phyloP scores from a whole-genome alignment of 2,329 filamentous ascomycete genomes.

The Alternaria longipes region DNA sequence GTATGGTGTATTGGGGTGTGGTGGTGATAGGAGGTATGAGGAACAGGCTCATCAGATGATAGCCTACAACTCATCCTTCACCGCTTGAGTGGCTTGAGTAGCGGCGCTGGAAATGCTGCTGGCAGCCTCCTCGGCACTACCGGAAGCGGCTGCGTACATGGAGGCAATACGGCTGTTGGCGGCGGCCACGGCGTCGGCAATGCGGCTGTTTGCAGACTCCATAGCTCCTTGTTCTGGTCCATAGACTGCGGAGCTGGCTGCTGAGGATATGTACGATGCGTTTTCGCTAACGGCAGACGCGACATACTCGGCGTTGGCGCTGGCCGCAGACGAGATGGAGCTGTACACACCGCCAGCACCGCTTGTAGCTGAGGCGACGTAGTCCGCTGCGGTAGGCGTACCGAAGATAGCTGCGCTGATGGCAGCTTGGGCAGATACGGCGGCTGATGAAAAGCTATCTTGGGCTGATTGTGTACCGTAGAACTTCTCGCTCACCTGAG shows the following conservation, averaged over 20 bases:
- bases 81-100: slow-evolving; percentile 53
- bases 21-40: not conserved
- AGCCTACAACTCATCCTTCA: slow-evolving; percentile 63
- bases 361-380: slow-evolving; percentile 56
- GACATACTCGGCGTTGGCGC: slow-evolving; percentile 48
- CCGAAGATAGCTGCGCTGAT: slow-evolving; percentile 68
- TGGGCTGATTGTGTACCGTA: slow-evolving; percentile 66
- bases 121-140: slow-evolving; percentile 57
- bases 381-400: slow-evolving; percentile 58
- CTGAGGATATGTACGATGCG: slow-evolving; percentile 42
- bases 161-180: slow-evolving; percentile 55
- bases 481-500: slow-evolving; percentile 62
- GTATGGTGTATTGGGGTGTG: not conserved
- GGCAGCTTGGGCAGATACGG: slow-evolving; percentile 62
- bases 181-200: slow-evolving; percentile 55
- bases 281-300: slow-evolving; percentile 58
- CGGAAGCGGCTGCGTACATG: slow-evolving; percentile 49
- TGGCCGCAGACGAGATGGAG: slow-evolving; percentile 29
- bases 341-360: slow-evolving; percentile 50
- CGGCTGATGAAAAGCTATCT: slow-evolving; percentile 63
- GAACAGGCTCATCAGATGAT: not conserved
- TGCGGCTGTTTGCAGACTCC: slow-evolving; percentile 55
- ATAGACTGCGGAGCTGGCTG: slow-evolving; percentile 57
- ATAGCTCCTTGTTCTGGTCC: slow-evolving; percentile 58
- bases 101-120: slow-evolving; percentile 54